Conservation (phyloP, 495 filamentous ascomycete genomes). For the Penicillium salamii region DNA sequence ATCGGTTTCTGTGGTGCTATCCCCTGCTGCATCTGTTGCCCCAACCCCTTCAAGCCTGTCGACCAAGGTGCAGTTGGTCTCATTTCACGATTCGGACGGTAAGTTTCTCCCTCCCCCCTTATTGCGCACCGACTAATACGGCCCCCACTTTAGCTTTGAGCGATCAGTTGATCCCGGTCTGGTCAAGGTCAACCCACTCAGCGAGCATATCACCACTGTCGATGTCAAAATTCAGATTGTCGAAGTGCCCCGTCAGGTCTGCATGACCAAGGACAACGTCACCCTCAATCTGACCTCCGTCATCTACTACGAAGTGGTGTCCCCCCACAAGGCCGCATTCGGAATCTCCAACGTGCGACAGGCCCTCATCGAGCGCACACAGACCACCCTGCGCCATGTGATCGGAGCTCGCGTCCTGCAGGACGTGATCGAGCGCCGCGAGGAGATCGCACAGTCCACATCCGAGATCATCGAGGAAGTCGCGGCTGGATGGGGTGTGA, state of each 20-base stretch:
- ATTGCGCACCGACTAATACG: background rate
- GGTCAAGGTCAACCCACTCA: slow-evolving; percentile 97
- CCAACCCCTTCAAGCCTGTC: slow-evolving; percentile 97
- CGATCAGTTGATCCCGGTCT: slow-evolving; percentile 96
- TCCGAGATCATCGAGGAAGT: slow-evolving; percentile 98
- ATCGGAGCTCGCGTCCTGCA: slow-evolving; percentile 95
- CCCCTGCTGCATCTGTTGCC: slow-evolving; percentile 88
- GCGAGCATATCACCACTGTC: slow-evolving; percentile 82
- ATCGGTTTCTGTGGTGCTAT: slow-evolving; percentile 83
- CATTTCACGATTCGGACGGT: slow-evolving; percentile 89
- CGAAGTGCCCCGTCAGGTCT: slow-evolving; percentile 93
- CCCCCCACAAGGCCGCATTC: slow-evolving; percentile 95
- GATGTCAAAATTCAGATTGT: slow-evolving; percentile 99
- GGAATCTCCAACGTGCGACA: slow-evolving; percentile 93
- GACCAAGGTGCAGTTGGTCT: slow-evolving; percentile 90
- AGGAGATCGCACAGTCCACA: slow-evolving; percentile 92
- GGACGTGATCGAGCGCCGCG: slow-evolving; percentile 97
- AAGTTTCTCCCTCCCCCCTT: slow-evolving; percentile 10
- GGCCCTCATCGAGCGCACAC: slow-evolving; percentile 94
- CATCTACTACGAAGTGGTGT: slow-evolving; percentile 98
- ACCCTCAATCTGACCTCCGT: slow-evolving; percentile 90
- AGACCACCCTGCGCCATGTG: slow-evolving; percentile 96
- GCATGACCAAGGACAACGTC: slow-evolving; percentile 99
- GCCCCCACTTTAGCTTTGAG: slow-evolving; percentile 64
- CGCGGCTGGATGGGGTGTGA: slow-evolving; percentile 88